Evolutionary conservation across 2,329 filamentous ascomycete species (phyloP).

Genomic region (Pseudogymnoascus sp.): DNA sequence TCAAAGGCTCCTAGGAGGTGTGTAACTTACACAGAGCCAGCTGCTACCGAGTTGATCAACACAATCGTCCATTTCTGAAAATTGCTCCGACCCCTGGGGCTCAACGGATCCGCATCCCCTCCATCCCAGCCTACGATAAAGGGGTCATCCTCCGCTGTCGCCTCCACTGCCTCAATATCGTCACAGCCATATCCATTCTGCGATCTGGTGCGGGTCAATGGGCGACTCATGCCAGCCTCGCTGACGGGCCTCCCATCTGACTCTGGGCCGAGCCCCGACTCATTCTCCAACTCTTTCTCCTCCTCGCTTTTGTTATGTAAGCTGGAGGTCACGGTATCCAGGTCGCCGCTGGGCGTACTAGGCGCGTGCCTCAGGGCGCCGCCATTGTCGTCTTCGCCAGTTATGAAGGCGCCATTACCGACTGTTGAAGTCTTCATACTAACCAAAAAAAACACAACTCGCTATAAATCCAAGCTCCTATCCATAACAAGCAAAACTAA

Average conservation of each 20-base stretch:
- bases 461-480: neutral
- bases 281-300: neutral
- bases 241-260: neutral
- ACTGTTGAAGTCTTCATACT: neutral
- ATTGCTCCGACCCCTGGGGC: constrained; percentile 59
- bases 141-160: constrained; percentile 30
- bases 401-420: neutral
- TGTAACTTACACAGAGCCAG: constrained; percentile 68
- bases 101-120: constrained; percentile 60
- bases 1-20: neutral
- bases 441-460: neutral
- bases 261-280: neutral
- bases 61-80: constrained; percentile 74
- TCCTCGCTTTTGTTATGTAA: neutral
- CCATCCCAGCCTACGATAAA: constrained; percentile 71
- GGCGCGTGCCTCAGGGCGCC: neutral
- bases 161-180: constrained; percentile 20
- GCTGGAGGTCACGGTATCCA: neutral
- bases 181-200: constrained; percentile 28
- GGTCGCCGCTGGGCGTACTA: neutral
- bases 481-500: neutral
- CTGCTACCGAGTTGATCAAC: constrained; percentile 58
- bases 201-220: constrained; percentile 14
- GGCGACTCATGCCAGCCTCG: neutral
- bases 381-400: neutral